Evolutionary conservation across 371 early-diverging fungal genomes (phyloP), one percentile per base, ranked within the genome.

Genomic region (Mucor lusitanicus): DNA sequence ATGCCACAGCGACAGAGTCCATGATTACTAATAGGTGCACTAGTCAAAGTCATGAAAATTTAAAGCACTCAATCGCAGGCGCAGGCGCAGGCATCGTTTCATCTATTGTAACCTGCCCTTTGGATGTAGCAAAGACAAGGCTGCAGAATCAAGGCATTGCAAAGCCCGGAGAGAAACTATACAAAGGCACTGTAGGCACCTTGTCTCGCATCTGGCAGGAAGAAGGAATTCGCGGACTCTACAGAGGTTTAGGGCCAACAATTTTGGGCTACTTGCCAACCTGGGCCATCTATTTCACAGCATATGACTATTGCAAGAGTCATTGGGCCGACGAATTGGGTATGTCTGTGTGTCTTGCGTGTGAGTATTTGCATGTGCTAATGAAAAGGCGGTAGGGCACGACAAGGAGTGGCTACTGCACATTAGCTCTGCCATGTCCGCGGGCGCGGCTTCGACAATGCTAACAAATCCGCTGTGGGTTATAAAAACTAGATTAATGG

Each of bases 51-150:
- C 81, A 83, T 71, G 89, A 89, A 70, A 87, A 87, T 73, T 35
- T 87, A 39, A 94, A 90, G 70, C 90, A 91, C 70, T 86, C 91
- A n/a, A 81, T 93, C 63, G 92, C 93, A 61, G 94, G 94, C 63
- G 92, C 93, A 23, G 90, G 91, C 56, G 94, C 95, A 32, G 96
- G 95, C 50, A 82, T 88, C 62, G 89, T 92, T 23, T 89, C 95
- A 21, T 88, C 95, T 6, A 82, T 95, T 19, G 87, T 94, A 15
- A 94, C 95, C 12, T 92, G 94, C 73, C 99, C 99, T 6, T 82
- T 98, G 28, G 99, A 98, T 79, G 96, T 98, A 17, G 92, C 94
- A 48, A 98, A 98, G 72, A 94, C 96, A 15, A 85, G 97, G 32
- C 82, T 97, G 62, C 99, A 98, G 78, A 96, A 96, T 74, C 95